Evolutionary conservation across 768 basidiomycete species (phyloP).

Genomic region (Lepiota brunneoincarnata): DNA sequence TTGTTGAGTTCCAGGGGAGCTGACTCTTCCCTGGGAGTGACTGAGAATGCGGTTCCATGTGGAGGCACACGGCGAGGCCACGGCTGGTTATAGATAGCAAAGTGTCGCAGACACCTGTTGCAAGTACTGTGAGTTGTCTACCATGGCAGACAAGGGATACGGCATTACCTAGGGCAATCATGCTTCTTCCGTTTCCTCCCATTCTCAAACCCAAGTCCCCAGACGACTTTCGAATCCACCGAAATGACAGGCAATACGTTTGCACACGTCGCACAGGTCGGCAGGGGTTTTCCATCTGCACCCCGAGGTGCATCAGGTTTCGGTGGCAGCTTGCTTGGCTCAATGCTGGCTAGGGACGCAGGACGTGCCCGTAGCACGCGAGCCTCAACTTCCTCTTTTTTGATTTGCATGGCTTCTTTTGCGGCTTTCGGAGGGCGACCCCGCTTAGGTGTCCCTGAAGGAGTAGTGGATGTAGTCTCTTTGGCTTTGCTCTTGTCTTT

Average conservation of each 20-base stretch:
- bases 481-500: slow-evolving; percentile 42
- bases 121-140: not conserved
- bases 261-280: slow-evolving; percentile 68
- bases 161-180: slow-evolving; percentile 72
- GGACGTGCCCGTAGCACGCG: slow-evolving; percentile 51
- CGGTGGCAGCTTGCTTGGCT: slow-evolving; percentile 20
- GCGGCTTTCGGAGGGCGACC: slow-evolving; percentile 18
- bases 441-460: slow-evolving; percentile 24
- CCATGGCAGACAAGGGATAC: not conserved
- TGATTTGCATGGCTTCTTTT: slow-evolving; percentile 35
- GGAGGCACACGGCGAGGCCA: slow-evolving; percentile 68
- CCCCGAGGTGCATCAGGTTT: slow-evolving; percentile 49
- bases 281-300: slow-evolving; percentile 63
- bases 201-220: slow-evolving; percentile 59
- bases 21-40: slow-evolving; percentile 51
- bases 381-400: slow-evolving; percentile 51
- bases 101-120: slow-evolving; percentile 73
- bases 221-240: slow-evolving; percentile 71
- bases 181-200: slow-evolving; percentile 59
- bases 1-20: slow-evolving; percentile 45
- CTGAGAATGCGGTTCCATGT: slow-evolving; percentile 40
- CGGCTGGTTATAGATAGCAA: slow-evolving; percentile 66
- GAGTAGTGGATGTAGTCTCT: slow-evolving; percentile 24
- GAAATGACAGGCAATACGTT: slow-evolving; percentile 75
- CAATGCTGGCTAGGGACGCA: slow-evolving; percentile 31